Conservation (phyloP, 352 stramenopile species). For the Phytophthora litchii region DNA sequence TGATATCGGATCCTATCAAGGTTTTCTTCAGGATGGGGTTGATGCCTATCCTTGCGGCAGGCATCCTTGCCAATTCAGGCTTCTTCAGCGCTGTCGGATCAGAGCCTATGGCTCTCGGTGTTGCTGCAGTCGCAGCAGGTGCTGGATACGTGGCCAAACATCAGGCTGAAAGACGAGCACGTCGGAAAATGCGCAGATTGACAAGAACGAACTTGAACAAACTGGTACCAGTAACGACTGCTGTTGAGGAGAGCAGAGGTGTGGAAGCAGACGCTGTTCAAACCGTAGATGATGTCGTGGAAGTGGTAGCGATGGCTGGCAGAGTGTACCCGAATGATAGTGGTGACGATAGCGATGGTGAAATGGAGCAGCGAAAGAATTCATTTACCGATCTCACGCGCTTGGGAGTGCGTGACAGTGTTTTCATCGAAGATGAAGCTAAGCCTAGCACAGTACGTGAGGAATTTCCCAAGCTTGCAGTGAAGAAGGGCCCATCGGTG, state of each 20-base stretch:
- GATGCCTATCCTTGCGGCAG: conserved; percentile 65
- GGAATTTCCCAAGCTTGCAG: conserved; percentile 42
- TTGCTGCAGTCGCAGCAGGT: conserved; percentile 45
- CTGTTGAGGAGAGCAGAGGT: conserved; percentile 7
- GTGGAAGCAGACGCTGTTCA: conserved; percentile 2
- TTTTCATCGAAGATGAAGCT: conserved; percentile 14
- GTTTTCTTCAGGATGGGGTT: conserved; percentile 76
- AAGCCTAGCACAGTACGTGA: background rate
- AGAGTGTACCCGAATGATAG: conserved; percentile 20
- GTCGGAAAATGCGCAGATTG: conserved; percentile 13
- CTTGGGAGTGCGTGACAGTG: conserved; percentile 22
- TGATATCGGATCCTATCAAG: conserved; percentile 71
- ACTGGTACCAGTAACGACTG: conserved; percentile 32
- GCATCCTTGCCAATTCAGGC: conserved; percentile 54
- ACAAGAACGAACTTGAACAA: conserved; percentile 30
- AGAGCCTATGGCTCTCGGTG: conserved; percentile 52
- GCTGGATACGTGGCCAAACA: conserved; percentile 54
- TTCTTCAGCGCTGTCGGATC: conserved; percentile 60
- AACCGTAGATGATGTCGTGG: conserved; percentile 4
- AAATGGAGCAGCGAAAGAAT: conserved; percentile 12
- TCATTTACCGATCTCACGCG: conserved; percentile 46
- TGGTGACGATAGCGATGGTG: conserved; percentile 11
- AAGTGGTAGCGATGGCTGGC: conserved; percentile 20
- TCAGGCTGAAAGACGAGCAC: conserved; percentile 20
- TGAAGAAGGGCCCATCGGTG: conserved; percentile 52